Base-by-base conservation (phyloP, 352 stramenopile species). In the Globisporangium solare region DNA sequence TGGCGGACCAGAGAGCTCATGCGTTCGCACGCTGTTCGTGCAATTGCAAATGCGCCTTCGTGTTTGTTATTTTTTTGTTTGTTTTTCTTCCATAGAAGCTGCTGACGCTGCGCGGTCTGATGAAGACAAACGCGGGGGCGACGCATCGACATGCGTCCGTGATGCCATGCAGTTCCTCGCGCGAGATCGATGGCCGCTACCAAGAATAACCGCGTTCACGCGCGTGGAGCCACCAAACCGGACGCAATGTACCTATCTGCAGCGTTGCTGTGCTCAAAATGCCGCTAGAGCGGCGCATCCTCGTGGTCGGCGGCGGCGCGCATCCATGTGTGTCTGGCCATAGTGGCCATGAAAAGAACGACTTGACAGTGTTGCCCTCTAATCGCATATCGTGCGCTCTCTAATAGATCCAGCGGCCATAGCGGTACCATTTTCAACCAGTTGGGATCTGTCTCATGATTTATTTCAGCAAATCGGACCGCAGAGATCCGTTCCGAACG, bases 91-190 rank as follows among this genome's bases (percentile, higher is more conserved):
- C 6, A 51, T 24, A 51, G 56, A 89, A 88, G 62, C 71, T 88
- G 15, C 65, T 88, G 46, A 73, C 73, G 49, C 67, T 89, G 43
- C 27, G 27, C 27, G 27, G 2, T 70, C 71, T 31, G 72, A 83
- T 89, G 72, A 89, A 89, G 54, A 89, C 79, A 0, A 57, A 50
- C 14, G 57, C 73, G 1, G 79, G n/a, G 72, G 15, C 64, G 65
- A n/a, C 60, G 58, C 27, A 35, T 35, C 27, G 27, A 3, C 27
- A 35, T 35, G 27, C 27, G 7, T 35, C 10, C 27, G 10, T 35
- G 27, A n/a, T n/a, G n/a, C n/a, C 27, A 35, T n/a, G 7, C 27
- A 35, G 27, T 10, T 35, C 27, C 27, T 35, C 27, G 27, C 27
- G 27, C 27, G 27, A 35, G 27, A 35, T 35, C 27, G 27, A 35